A percentile compares a stretch with the other conserved stretches of the same genome.
Evolutionary conservation across 257 asterid species (phyloP).

Genomic region (Capsicum pubescens): DNA sequence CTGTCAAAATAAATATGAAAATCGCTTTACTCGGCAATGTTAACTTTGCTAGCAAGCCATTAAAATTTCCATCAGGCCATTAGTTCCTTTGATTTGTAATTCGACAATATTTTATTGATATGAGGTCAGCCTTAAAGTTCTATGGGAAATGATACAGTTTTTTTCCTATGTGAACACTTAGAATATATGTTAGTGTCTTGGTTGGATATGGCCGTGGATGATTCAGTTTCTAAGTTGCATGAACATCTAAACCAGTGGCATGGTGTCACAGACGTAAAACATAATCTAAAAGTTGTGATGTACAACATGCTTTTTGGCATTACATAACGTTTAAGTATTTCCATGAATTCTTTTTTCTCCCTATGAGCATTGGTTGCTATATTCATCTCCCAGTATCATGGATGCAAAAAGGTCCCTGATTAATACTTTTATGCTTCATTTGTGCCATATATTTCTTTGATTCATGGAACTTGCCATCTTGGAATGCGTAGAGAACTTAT

Average conservation of each 20-base stretch:
- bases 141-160: not conserved
- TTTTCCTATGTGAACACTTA: not conserved
- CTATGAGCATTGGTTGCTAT: not conserved
- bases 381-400: not conserved
- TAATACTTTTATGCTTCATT: not conserved
- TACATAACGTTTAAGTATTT: not conserved
- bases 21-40: not conserved
- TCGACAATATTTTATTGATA: not conserved
- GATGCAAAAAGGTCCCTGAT: not conserved
- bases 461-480: not conserved
- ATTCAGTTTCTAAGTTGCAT: not conserved
- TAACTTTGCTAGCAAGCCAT: not conserved
- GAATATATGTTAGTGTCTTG: not conserved
- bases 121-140: not conserved
- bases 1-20: not conserved
- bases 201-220: not conserved
- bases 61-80: not conserved
- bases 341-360: conserved; percentile 10
- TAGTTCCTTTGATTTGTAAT: not conserved
- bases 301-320: not conserved
- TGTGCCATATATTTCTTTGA: not conserved
- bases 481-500: not conserved
- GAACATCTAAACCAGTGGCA: conserved; percentile 10
- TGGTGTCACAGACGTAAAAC: not conserved
- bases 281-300: not conserved